Percentiles rank a stretch among this genome's conserved stretches.
phyloP scores from a whole-genome alignment of 2,329 filamentous ascomycete genomes.

The Xylaria sp. region DNA sequence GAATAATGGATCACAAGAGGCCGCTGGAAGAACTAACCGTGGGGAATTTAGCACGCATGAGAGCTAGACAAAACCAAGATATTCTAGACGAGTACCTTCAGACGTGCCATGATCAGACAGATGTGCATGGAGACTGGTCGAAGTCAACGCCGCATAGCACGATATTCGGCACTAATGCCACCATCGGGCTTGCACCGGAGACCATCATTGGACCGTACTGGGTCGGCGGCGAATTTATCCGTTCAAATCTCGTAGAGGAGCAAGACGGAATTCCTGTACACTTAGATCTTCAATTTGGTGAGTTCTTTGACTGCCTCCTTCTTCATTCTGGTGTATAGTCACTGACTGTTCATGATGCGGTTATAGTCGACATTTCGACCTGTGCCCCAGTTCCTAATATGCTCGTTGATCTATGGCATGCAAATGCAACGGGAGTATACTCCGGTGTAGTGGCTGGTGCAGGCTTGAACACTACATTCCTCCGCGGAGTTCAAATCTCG shows the following conservation, averaged over 20 bases:
- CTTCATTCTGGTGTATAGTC: not conserved
- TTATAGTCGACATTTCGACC: conserved; percentile 48
- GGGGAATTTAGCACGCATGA: conserved; percentile 36
- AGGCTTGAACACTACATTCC: conserved; percentile 56
- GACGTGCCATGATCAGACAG: conserved; percentile 40
- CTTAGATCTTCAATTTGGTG: conserved; percentile 51
- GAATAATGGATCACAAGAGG: not conserved
- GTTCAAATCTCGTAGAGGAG: conserved; percentile 50
- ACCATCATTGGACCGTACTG: conserved; percentile 43
- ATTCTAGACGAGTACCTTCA: conserved; percentile 38
- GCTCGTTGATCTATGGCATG: conserved; percentile 53
- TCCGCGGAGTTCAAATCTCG: conserved; percentile 58
- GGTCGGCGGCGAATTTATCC: conserved; percentile 51
- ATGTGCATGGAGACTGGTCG: conserved; percentile 36
- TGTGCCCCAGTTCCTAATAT: conserved; percentile 49
- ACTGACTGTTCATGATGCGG: not conserved
- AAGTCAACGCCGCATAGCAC: conserved; percentile 36
- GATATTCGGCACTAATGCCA: conserved; percentile 42
- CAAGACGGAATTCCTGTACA: conserved; percentile 51
- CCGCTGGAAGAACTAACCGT: conserved; percentile 1
- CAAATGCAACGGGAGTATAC: conserved; percentile 57
- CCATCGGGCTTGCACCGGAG: conserved; percentile 41
- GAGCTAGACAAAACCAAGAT: conserved; percentile 40
- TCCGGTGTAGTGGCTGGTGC: conserved; percentile 49
- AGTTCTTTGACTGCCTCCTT: not conserved